phyloP scores from a whole-genome alignment of 2,329 filamentous ascomycete species.

The Lasiodiplodia hormozganensis region DNA sequence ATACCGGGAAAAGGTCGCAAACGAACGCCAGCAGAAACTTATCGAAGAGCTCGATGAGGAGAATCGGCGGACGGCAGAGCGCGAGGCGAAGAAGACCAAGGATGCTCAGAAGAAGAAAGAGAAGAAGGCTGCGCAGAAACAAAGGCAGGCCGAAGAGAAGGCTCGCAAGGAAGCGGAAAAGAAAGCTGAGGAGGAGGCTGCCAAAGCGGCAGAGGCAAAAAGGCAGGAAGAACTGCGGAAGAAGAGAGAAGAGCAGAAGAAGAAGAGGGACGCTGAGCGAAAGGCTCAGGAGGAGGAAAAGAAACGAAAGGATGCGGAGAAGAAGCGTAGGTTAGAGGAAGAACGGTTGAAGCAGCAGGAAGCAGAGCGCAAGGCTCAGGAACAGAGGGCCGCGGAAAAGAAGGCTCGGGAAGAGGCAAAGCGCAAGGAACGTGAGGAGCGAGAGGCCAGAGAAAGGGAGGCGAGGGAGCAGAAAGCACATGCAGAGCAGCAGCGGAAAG shows the following conservation, averaged over 20 bases:
- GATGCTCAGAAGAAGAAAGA: constrained; percentile 96
- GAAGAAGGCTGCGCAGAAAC: constrained; percentile 87
- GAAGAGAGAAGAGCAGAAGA: constrained; percentile 88
- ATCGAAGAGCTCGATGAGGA: constrained; percentile 93
- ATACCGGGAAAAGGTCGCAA: constrained; percentile 96
- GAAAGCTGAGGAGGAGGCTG: constrained; percentile 82
- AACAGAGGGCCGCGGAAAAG: constrained; percentile 81
- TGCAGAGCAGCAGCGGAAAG: constrained; percentile 64
- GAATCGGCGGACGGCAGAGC: constrained; percentile 74
- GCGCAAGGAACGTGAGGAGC: constrained; percentile 76
- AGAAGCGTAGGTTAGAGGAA: constrained; percentile 77
- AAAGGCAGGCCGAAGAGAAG: constrained; percentile 88
- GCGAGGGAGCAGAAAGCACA: constrained; percentile 70
- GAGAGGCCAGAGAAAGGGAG: constrained; percentile 73
- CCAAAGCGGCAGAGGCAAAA: constrained; percentile 76
- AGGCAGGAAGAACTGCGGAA: constrained; percentile 79
- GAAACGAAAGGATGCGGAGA: constrained; percentile 83
- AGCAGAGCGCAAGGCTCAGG: constrained; percentile 80
- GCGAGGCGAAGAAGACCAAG: constrained; percentile 90
- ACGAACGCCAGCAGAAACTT: constrained; percentile 88
- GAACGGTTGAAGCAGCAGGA: constrained; percentile 87
- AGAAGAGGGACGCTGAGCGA: constrained; percentile 88
- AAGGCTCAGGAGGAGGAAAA: constrained; percentile 91
- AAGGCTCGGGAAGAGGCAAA: constrained; percentile 74
- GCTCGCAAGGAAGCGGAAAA: constrained; percentile 87